phyloP scores from a whole-genome alignment of 2,329 filamentous ascomycete species.

The Pyricularia sp. region DNA sequence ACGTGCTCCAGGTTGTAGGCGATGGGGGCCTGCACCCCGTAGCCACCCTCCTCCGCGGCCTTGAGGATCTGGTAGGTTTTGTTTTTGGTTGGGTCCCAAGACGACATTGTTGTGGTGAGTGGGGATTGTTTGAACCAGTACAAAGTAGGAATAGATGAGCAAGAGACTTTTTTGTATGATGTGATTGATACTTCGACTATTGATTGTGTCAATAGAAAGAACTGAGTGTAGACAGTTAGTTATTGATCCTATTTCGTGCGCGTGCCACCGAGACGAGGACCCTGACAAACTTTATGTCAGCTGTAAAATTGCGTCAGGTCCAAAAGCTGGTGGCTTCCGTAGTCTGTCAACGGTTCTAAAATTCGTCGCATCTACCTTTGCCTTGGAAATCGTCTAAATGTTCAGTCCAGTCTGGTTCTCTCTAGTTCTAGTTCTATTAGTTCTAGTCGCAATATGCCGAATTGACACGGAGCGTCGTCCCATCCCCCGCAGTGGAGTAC shows the following conservation, averaged over 20 bases:
- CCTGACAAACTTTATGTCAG: not conserved
- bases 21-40: conserved; percentile 48
- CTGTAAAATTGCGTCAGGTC: not conserved
- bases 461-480: not conserved
- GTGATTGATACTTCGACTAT: no score
- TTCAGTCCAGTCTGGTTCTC: no score
- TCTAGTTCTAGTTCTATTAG: no score
- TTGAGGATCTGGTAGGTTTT: conserved; percentile 32
- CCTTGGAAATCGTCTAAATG: not conserved
- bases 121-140: not conserved
- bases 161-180: no score
- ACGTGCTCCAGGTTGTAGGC: conserved; percentile 36
- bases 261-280: no score
- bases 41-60: conserved; percentile 39
- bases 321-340: not conserved
- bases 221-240: no score
- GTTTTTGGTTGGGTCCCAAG: conserved; percentile 24
- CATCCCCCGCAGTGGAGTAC: not conserved
- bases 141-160: no score
- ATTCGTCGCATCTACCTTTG: no score
- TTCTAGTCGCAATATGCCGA: no score
- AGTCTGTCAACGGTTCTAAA: not conserved
- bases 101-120: conserved; percentile 16
- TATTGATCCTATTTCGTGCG: no score
- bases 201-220: no score